Evolutionary conservation across 768 basidiomycete species (phyloP), one percentile per base, ranked within the genome.

Genomic region (Tephrocybe sp.): DNA sequence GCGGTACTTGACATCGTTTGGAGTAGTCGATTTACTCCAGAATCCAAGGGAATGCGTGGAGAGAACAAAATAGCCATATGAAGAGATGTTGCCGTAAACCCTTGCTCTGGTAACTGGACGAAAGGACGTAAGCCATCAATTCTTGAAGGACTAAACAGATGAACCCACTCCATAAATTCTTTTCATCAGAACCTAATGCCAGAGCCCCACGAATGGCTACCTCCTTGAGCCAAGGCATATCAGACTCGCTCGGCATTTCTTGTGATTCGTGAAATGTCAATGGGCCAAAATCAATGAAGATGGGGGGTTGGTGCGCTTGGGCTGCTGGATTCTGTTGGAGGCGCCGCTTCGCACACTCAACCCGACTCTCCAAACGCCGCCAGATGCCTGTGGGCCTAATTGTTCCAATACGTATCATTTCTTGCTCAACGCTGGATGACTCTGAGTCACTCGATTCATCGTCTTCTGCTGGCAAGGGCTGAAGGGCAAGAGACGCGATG

Each of bases 21-120:
- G 64, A 14, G 71, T 67, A 16, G 73, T 60, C 45, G 65, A 71
- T 57, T 73, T 74, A 55, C 70, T 68, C 77, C 76, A 79, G 63
- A 78, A 79, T 26, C 72, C 68, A 23, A 80, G 49, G 52, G 68
- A 71, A 34, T 65, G 58, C 1, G 63, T 59, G 1, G 72, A 68
- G 13, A 80, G 58, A 17, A 73, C 72, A 41, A 81, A 67, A 49
- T 71, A 72, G 8, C 79, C 79, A 8, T 65, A 56, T 4, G 68
- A 71, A 6, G 63, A 56, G 5, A 76, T 61, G 14, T 61, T 65
- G 36, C 70, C 57, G 45, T 65, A 62, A 11, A 73, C 55, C 13
- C 71, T 67, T 5, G 74, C 72, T 35, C 66, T 63, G 17, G 59
- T 60, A 39, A 75, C 75, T 76, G 46, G 7, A 47, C 26, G 41